phyloP scores from a whole-genome alignment of 2,329 filamentous ascomycete genomes.

The Gliomastix tumulicola region DNA sequence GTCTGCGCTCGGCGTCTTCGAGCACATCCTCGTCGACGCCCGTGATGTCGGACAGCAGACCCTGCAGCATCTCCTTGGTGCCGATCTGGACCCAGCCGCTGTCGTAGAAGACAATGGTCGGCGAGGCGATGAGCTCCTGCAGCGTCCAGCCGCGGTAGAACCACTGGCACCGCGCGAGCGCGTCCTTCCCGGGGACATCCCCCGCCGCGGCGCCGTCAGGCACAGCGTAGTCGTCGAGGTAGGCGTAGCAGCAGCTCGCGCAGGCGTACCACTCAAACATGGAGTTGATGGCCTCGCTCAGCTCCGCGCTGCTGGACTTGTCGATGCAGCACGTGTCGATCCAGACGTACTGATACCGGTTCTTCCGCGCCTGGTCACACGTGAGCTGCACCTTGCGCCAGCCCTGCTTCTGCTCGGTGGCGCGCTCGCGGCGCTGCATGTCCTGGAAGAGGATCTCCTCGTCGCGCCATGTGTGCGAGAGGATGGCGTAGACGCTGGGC shows the following conservation, averaged over 20 bases:
- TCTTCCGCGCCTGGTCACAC: conserved; percentile 7
- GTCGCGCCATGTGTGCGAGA: conserved; percentile 13
- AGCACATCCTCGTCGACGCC: conserved; percentile 3
- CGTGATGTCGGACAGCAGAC: conserved; percentile 3
- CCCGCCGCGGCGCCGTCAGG: conserved; percentile 8
- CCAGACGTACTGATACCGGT: conserved; percentile 13
- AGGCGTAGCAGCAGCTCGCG: conserved; percentile 13
- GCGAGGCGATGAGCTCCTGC: conserved; percentile 46
- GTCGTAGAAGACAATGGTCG: conserved; percentile 13
- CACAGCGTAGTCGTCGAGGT: conserved; percentile 9
- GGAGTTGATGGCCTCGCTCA: conserved; percentile 16
- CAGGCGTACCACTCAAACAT: conserved; percentile 14
- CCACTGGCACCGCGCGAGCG: conserved; percentile 10
- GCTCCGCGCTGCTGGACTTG: conserved; percentile 12
- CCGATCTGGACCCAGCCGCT: conserved; percentile 7
- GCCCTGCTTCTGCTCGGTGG: conserved; percentile 6
- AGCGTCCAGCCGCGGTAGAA: conserved; percentile 35
- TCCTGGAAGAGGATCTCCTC: conserved; percentile 13
- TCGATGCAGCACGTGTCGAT: conserved; percentile 16
- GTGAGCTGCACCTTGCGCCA: conserved; percentile 9
- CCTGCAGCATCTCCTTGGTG: conserved; percentile 3
- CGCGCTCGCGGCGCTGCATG: conserved; percentile 1
- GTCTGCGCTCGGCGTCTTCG: not conserved
- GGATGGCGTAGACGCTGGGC: conserved; percentile 11
- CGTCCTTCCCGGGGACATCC: not conserved